Evolutionary conservation across 2,329 filamentous ascomycete genomes (phyloP).

Genomic region (Paramyrothecium roridum): DNA sequence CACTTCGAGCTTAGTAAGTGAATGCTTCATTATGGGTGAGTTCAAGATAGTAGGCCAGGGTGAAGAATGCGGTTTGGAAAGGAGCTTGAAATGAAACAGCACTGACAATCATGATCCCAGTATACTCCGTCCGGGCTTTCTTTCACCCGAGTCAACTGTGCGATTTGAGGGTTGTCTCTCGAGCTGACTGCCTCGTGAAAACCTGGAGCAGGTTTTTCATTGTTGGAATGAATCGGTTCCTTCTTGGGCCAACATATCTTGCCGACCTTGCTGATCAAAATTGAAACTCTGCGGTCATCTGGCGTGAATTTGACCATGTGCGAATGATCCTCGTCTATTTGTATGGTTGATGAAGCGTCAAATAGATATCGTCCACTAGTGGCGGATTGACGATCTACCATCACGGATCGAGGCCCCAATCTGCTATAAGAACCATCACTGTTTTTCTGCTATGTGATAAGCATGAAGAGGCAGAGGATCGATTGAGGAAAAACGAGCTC

Average conservation of each 20-base stretch:
- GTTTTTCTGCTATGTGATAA: neutral
- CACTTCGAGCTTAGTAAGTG: neutral
- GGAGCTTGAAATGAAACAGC: no score
- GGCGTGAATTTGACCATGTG: neutral
- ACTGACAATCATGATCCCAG: neutral
- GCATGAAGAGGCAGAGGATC: neutral
- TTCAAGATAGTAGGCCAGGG: neutral
- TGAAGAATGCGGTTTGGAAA: neutral
- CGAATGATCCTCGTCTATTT: neutral
- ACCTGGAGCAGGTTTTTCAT: neutral
- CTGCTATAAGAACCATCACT: neutral
- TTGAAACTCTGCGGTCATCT: neutral
- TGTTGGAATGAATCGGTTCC: neutral
- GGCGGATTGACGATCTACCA: neutral
- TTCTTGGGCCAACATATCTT: neutral
- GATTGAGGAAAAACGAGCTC: neutral
- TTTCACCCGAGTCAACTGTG: neutral
- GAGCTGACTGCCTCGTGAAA: neutral
- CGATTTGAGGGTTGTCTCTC: neutral
- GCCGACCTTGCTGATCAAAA: neutral
- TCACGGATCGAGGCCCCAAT: neutral
- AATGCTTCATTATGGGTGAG: no score
- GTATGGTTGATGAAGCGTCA: neutral
- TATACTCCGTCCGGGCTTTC: neutral
- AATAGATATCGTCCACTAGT: neutral